phyloP scores from a whole-genome alignment of 75 land plant species.

The Selaginella tamariscina region DNA sequence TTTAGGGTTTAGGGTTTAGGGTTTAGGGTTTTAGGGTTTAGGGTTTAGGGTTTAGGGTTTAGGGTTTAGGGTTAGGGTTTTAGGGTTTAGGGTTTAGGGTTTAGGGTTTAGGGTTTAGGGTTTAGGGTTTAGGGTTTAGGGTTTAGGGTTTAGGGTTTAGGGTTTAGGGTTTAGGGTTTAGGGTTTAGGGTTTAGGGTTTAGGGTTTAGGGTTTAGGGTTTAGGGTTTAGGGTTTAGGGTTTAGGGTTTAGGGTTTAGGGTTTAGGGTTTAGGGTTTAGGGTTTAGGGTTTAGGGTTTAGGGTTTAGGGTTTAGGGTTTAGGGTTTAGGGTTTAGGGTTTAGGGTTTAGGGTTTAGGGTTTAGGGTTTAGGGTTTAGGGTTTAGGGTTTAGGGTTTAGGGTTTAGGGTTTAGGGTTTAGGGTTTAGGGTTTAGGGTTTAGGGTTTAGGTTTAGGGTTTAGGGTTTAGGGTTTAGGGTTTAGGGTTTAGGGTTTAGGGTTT shows the following conservation, averaged over 20 bases:
- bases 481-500: too few relatives aligned
- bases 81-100: constrained; percentile 19
- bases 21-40: constrained; percentile 9
- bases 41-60: constrained; percentile 19
- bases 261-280: constrained; percentile 16
- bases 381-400: constrained; percentile 10
- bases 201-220: constrained; percentile 21
- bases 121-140: constrained; percentile 22
- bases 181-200: constrained; percentile 19
- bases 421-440: constrained; percentile 6
- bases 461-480: constrained; percentile 15
- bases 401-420: constrained; percentile 13
- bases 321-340: neutral
- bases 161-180: constrained; percentile 21
- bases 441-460: constrained; percentile 19
- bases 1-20: constrained; percentile 27
- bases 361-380: constrained; percentile 10
- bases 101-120: constrained; percentile 18
- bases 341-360: neutral
- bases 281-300: neutral
- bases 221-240: constrained; percentile 24
- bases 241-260: constrained; percentile 22
- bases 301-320: neutral
- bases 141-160: constrained; percentile 22
- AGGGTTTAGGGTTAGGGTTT: constrained; percentile 18